phyloP scores from a whole-genome alignment of 345 rosid species.

The Hibiscus mutabilis region DNA sequence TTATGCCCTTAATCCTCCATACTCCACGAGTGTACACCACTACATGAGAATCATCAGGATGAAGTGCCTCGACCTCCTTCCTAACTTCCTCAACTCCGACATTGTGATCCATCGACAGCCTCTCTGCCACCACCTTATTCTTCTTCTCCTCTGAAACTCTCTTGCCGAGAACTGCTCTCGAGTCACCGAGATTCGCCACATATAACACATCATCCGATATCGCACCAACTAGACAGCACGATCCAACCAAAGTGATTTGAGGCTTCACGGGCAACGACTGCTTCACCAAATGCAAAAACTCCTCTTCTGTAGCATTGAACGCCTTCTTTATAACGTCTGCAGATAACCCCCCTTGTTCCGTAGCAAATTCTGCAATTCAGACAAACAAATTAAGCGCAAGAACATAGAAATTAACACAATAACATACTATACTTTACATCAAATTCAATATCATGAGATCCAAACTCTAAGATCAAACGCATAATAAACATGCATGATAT shows the following conservation, averaged over 20 bases:
- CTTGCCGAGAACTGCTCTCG: slow-evolving; percentile 89
- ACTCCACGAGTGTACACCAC: slow-evolving; percentile 79
- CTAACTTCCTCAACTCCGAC: slow-evolving; percentile 88
- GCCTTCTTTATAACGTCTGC: slow-evolving; percentile 76
- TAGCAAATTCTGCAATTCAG: slow-evolving; percentile 51
- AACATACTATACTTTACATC: not conserved
- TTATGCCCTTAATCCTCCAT: slow-evolving; percentile 97
- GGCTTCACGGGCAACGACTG: slow-evolving; percentile 56
- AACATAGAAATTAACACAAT: no score
- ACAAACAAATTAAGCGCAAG: not conserved
- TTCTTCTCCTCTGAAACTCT: slow-evolving; percentile 32
- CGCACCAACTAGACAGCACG: slow-evolving; percentile 92
- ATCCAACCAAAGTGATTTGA: slow-evolving; percentile 85
- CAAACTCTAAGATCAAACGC: not conserved
- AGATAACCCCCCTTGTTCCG: slow-evolving; percentile 86
- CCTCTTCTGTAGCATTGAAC: slow-evolving; percentile 84
- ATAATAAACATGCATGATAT: not conserved
- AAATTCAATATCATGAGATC: not conserved
- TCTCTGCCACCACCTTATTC: slow-evolving; percentile 53
- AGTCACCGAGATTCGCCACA: slow-evolving; percentile 94
- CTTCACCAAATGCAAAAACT: slow-evolving; percentile 70
- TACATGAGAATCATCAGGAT: slow-evolving; percentile 91
- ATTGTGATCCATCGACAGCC: slow-evolving; percentile 93
- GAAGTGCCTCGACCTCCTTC: slow-evolving; percentile 91
- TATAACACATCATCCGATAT: slow-evolving; percentile 61